phyloP scores from a whole-genome alignment of 2,329 filamentous ascomycete species.

The Raffaelea deltoideospora region DNA sequence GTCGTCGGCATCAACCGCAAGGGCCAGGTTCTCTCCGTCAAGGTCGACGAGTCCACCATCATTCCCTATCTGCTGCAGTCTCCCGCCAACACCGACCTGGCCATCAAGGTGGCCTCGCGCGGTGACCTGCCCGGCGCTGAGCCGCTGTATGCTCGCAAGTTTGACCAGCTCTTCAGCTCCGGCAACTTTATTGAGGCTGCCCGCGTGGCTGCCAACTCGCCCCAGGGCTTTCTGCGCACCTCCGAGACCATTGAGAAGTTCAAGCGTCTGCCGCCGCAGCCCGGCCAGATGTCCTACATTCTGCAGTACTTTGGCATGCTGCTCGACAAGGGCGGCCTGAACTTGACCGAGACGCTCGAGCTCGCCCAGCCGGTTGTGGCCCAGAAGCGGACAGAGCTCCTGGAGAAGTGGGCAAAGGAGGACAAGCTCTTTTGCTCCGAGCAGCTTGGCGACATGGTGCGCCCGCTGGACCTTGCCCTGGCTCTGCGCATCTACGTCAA shows the following conservation, averaged over 20 bases:
- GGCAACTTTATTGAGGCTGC: conserved; percentile 80
- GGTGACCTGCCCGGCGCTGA: conserved; percentile 90
- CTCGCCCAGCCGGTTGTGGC: conserved; percentile 81
- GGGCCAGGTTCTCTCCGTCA: conserved; percentile 89
- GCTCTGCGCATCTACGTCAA: conserved; percentile 82
- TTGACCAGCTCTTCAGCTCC: conserved; percentile 69
- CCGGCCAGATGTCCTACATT: conserved; percentile 82
- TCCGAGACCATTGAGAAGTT: conserved; percentile 92
- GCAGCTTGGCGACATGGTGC: conserved; percentile 87
- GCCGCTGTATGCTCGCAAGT: conserved; percentile 81
- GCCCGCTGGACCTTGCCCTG: conserved; percentile 74
- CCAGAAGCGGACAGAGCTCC: conserved; percentile 85
- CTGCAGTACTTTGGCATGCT: conserved; percentile 97
- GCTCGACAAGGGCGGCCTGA: conserved; percentile 84
- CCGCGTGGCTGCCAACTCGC: conserved; percentile 92
- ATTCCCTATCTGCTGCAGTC: conserved; percentile 94
- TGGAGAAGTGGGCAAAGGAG: conserved; percentile 97
- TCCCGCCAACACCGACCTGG: conserved; percentile 82
- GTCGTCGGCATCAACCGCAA: conserved; percentile 94
- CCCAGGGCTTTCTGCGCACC: conserved; percentile 86
- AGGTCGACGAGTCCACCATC: conserved; percentile 78
- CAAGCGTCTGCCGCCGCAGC: conserved; percentile 68
- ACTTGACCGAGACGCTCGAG: conserved; percentile 87
- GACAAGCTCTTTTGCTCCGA: conserved; percentile 94
- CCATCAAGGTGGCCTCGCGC: conserved; percentile 89